Percentiles rank a stretch among this genome's conserved stretches.
These are phyloP conservation scores for Eutypella sp. DNA, from an alignment of 2,329 filamentous ascomycete genomes.

Conservation along the genomic window DNA sequence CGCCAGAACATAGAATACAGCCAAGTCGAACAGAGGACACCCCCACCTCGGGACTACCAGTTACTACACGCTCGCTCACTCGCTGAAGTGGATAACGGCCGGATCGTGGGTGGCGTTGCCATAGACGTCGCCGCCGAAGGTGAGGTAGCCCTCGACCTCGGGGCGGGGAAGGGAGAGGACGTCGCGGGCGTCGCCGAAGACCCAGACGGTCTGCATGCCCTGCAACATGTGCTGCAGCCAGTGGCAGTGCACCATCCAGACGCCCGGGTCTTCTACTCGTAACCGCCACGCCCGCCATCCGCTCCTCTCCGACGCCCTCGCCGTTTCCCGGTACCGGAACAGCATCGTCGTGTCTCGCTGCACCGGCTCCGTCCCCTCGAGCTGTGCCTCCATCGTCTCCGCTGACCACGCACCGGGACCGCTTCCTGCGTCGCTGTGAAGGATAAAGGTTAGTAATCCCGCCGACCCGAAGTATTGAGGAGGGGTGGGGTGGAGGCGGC, in stretches of 20 bases:
- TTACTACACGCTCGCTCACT: no score
- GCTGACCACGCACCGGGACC: background rate
- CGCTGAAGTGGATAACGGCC: background rate
- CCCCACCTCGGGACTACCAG: no score
- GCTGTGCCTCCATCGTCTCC: background rate
- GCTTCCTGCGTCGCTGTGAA: background rate
- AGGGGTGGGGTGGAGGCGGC: background rate
- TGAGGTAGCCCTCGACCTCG: conserved; percentile 26
- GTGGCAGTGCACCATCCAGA: conserved; percentile 48
- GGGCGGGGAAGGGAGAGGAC: conserved; percentile 16
- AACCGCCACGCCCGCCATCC: conserved; percentile 50
- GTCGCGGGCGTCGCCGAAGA: conserved; percentile 26
- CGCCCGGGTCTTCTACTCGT: conserved; percentile 39
- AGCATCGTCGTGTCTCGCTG: conserved; percentile 32
- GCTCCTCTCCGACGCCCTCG: conserved; percentile 24
- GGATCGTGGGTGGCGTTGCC: conserved; percentile 22
- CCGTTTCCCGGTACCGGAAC: conserved; percentile 36
- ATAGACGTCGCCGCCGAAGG: conserved; percentile 28
- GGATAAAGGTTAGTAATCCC: background rate
- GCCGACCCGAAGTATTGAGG: background rate
- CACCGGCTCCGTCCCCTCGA: conserved; percentile 30
- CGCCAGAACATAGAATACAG: no score
- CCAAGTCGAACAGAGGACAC: no score
- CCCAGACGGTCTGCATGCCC: conserved; percentile 34
- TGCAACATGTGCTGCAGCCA: conserved; percentile 44